phyloP scores from a whole-genome alignment of 495 filamentous ascomycete genomes.

The Podospora didyma region DNA sequence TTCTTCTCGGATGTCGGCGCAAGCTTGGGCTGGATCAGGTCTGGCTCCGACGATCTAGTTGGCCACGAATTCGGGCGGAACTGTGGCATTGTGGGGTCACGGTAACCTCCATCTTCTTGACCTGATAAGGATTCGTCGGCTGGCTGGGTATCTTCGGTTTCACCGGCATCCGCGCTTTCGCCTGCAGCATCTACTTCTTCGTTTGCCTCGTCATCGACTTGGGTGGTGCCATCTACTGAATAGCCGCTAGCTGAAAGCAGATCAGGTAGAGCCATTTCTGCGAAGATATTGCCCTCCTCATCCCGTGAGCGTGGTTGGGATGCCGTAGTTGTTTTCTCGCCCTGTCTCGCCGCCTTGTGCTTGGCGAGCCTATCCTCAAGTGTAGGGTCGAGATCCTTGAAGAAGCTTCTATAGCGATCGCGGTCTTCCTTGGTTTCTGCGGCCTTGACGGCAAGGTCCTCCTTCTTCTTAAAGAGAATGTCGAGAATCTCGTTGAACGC shows the following conservation, averaged over 20 bases:
- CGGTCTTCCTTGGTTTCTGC: conserved; percentile 60
- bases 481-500: conserved; percentile 91
- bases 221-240: conserved; percentile 22
- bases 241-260: conserved; percentile 51
- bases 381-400: conserved; percentile 46
- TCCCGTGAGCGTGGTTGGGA: neutral
- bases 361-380: conserved; percentile 22
- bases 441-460: conserved; percentile 70
- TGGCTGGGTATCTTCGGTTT: neutral
- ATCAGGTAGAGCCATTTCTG: conserved; percentile 42
- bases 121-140: neutral
- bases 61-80: conserved; percentile 41
- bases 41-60: neutral
- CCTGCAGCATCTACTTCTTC: neutral
- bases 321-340: conserved; percentile 1
- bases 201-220: neutral
- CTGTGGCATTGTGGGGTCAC: conserved; percentile 70
- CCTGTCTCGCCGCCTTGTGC: conserved; percentile 12
- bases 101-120: conserved; percentile 15
- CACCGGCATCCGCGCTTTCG: neutral
- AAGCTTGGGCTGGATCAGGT: neutral
- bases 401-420: conserved; percentile 45
- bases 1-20: neutral
- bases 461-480: conserved; percentile 72
- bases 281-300: conserved; percentile 9